phyloP scores from a whole-genome alignment of 768 basidiomycete species.

The Lactifluus rugatus region DNA sequence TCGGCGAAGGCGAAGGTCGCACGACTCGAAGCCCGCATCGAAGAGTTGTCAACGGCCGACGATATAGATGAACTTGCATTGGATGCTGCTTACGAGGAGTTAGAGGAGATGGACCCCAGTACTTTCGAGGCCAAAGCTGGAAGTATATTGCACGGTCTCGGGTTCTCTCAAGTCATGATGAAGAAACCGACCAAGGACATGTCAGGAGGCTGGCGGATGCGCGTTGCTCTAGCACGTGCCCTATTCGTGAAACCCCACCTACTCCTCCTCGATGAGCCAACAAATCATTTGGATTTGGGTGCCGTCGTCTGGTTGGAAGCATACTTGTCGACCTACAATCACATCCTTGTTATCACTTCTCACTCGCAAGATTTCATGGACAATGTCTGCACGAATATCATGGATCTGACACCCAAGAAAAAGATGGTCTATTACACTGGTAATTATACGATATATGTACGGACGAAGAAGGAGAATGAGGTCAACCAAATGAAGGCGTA shows the following conservation, averaged over 20 bases:
- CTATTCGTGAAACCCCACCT: constrained; percentile 96
- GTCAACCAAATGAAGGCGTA: constrained; percentile 99
- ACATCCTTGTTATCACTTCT: constrained; percentile 94
- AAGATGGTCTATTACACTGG: constrained; percentile 91
- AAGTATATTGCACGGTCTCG: constrained; percentile 94
- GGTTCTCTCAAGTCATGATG: constrained; percentile 90
- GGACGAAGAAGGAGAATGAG: constrained; percentile 95
- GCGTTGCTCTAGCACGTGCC: constrained; percentile 91
- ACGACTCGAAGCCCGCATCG: constrained; percentile 84
- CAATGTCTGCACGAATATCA: constrained; percentile 92
- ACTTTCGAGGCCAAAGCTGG: constrained; percentile 96
- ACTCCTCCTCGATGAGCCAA: constrained; percentile 86
- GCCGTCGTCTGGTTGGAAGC: constrained; percentile 99
- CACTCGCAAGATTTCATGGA: constrained; percentile 99
- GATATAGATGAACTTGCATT: constrained; percentile 81
- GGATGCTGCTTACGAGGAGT: constrained; percentile 85
- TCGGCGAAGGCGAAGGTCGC: constrained; percentile 92
- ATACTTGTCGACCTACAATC: constrained; percentile 95
- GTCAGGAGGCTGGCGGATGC: constrained; percentile 99
- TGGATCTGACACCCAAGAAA: constrained; percentile 90
- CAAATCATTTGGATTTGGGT: constrained; percentile 91
- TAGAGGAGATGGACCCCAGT: constrained; percentile 91
- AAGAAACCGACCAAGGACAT: constrained; percentile 95
- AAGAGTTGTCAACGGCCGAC: constrained; percentile 86
- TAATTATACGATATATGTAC: constrained; percentile 96